Conservation (phyloP, 2,329 filamentous ascomycete genomes). For the Lachnum nothofagi region DNA sequence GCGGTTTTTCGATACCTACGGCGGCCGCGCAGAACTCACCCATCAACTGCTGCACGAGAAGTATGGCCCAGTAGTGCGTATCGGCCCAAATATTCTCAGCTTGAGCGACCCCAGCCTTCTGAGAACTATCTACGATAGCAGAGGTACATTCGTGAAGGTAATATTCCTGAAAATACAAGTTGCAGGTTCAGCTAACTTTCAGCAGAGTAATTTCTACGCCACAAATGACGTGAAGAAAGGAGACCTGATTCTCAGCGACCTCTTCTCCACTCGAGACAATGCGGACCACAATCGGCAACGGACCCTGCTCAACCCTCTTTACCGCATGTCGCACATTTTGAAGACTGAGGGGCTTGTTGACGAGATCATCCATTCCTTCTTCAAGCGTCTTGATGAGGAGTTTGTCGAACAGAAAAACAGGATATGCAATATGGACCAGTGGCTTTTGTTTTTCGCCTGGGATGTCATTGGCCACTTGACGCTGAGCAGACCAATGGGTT, state of each 20-base stretch:
- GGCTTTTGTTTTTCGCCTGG: slow-evolving; percentile 38
- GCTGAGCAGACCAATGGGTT: slow-evolving; percentile 38
- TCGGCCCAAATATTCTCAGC: slow-evolving; percentile 28
- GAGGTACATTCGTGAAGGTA: slow-evolving; percentile 22
- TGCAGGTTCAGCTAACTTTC: neutral
- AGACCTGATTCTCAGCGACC: slow-evolving; percentile 15
- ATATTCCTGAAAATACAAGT: neutral
- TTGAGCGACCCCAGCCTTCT: slow-evolving; percentile 22
- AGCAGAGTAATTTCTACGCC: slow-evolving; percentile 21
- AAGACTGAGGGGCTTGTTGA: slow-evolving; percentile 30
- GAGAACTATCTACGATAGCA: slow-evolving; percentile 15
- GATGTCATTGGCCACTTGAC: slow-evolving; percentile 39
- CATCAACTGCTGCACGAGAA: slow-evolving; percentile 20
- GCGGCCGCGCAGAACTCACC: slow-evolving; percentile 17
- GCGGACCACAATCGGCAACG: slow-evolving; percentile 12
- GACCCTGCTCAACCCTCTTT: slow-evolving; percentile 29
- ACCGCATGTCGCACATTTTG: slow-evolving; percentile 17
- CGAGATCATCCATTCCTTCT: slow-evolving; percentile 31
- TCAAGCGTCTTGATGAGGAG: slow-evolving; percentile 30
- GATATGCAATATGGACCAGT: slow-evolving; percentile 37
- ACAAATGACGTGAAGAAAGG: slow-evolving; percentile 22
- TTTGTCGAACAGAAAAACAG: slow-evolving; percentile 32
- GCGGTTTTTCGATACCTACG: slow-evolving; percentile 21
- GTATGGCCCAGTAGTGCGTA: slow-evolving; percentile 21
- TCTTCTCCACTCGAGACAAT: slow-evolving; percentile 23